Evolutionary conservation across 352 stramenopile species (phyloP), one percentile per base, ranked within the genome.

Genomic region (Nothophytophthora sp.): DNA sequence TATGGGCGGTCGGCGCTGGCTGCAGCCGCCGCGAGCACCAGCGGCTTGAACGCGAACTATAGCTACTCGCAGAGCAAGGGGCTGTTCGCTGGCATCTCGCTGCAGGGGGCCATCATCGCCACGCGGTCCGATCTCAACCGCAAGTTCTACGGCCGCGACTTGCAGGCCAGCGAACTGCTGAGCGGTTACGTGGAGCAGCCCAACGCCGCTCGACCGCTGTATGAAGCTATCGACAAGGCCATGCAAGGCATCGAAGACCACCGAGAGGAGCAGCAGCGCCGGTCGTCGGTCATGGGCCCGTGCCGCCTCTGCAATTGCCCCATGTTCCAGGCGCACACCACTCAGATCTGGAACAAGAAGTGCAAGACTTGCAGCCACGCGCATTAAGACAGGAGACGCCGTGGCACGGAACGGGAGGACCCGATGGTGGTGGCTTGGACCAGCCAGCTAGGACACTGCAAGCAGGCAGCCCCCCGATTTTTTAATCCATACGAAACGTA

Each of bases 31-130:
- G 69, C 67, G 9, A 86, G 75, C 47, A 66, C 63, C 16, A 72
- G 61, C 44, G 70, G 83, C 30, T 41, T 87, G 76, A 75, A 92
- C 70, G 54, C 87, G 12, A 97, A 97, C 55, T 98, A 97, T 67
- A 96, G 88, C 28, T 98, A 98, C 59, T 91, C 70, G 40, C 71
- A 96, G 15, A 93, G 78, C 40, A 97, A 96, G 42, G 92, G 92
- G n/a, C 59, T 98, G 10, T 98, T 92, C 63, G 90, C 86, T 0
- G 92, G 92, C 7, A 82, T 97, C 42, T 96, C 83, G 5, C 65
- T 97, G 36, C 88, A 97, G 50, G 90, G 89, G 6, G 81, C 86
- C 12, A 70, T 97, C 15, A 73, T 98, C 40, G 67, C 80, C 15
- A 76, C 82, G 13, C 71, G 92, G 11, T 65, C 78, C 13, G 68